These are phyloP conservation scores for Aureobasidium namibiae DNA, from an alignment of 2,329 filamentous ascomycete species.

Conservation along the genomic window DNA sequence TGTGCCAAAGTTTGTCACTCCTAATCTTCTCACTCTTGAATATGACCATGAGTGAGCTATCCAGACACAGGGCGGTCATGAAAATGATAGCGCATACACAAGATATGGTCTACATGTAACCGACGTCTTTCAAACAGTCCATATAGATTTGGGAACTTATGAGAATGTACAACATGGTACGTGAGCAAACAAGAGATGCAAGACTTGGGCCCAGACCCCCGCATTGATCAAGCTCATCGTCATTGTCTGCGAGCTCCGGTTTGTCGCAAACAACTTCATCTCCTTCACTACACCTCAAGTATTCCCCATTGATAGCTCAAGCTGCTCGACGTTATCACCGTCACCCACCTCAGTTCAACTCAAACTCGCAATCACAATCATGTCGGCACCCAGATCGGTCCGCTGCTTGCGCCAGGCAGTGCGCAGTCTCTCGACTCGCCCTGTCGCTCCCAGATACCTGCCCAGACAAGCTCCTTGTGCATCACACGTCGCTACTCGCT, in stretches of 20 bases:
- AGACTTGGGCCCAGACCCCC: background rate
- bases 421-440: conserved; percentile 16
- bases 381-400: conserved; percentile 20
- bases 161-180: background rate
- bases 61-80: background rate
- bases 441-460: conserved; percentile 4
- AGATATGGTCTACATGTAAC: background rate
- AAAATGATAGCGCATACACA: background rate
- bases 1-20: background rate
- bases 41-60: background rate
- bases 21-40: background rate
- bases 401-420: conserved; percentile 19
- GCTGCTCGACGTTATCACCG: background rate
- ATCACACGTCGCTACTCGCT: conserved; percentile 10
- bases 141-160: too few species aligned
- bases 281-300: background rate
- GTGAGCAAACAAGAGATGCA: background rate
- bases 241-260: conserved; percentile 1
- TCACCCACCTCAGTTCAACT: background rate
- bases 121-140: background rate
- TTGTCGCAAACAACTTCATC: conserved; percentile 2
- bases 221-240: background rate
- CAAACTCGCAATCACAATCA: background rate
- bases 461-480: conserved; percentile 3
- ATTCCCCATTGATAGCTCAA: background rate